Evolutionary conservation across 2,329 filamentous ascomycete species (phyloP), one percentile per base, ranked within the genome.

Genomic region (Teratosphaeria destructans): DNA sequence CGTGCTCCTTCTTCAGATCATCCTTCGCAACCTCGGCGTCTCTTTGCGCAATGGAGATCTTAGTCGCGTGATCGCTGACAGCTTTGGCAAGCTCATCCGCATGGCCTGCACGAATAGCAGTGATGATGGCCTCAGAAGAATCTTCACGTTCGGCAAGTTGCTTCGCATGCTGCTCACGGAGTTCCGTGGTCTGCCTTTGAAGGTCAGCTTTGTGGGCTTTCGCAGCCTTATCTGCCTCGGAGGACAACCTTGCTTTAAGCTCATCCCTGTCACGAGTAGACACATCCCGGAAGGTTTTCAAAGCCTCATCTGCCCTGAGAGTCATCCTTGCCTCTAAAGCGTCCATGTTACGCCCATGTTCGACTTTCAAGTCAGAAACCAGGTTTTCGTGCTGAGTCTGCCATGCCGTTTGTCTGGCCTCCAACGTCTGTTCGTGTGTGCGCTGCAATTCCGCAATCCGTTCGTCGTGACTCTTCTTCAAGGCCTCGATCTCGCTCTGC

Each of bases 241-340:
- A 54, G 32, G 61, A 63, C 59, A 57, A 61, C 57, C 59, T 57
- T 61, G 54, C 55, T 55, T 59, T 57, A 16, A 60, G 55, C 23
- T 56, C 52, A n/a, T 32, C 43, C 23, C 57, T n/a, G 4, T 52
- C 12, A 5, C 49, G n/a, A 12, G 19, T 29, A 29, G 59, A 57
- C 19, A 54, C 57, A n/a, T 29, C 55, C 35, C n/a, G 47, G 47
- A 55, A 8, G 16, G 57, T 16, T 43, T 61, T 57, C 39, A 43
- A 47, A 14, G 55, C 34, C 12, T 43, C 49, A n/a, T 37, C 12
- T 12, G 56, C 52, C n/a, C 27, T 32, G 16, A 26, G 3, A 11
- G 26, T 19, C 16, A 54, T 29, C 23, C 32, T 35, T 29, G 12
- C 19, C 37, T 56, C 37, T 8, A 47, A 8, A 7, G 27, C 14